phyloP scores from a whole-genome alignment of 805 yeast species.

The Yamadazyma scolyti region DNA sequence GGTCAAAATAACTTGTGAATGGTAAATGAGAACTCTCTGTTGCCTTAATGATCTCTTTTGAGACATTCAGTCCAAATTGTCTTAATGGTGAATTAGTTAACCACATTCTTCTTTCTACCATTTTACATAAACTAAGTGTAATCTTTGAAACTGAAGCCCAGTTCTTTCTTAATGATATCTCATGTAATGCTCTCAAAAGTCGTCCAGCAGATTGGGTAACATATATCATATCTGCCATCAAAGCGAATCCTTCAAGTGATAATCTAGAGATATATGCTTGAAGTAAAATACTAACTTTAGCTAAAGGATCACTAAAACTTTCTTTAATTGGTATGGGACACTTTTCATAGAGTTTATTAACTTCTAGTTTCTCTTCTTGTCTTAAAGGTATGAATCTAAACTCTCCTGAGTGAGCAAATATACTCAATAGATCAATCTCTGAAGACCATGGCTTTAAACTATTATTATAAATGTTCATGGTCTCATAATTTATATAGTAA shows the following conservation, averaged over 20 bases:
- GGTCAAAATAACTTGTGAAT: constrained; percentile 70
- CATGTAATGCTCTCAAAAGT: constrained; percentile 78
- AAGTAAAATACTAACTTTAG: constrained; percentile 74
- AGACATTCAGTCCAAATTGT: constrained; percentile 69
- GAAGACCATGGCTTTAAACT: constrained; percentile 62
- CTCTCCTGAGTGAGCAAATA: constrained; percentile 81
- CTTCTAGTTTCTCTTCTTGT: constrained; percentile 78
- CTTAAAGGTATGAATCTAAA: constrained; percentile 81
- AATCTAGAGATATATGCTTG: constrained; percentile 85
- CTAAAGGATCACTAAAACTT: constrained; percentile 59
- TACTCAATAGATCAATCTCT: constrained; percentile 69
- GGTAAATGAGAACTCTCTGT: constrained; percentile 82
- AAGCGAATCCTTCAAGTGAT: constrained; percentile 79
- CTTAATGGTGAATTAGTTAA: constrained; percentile 77
- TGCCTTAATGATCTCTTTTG: constrained; percentile 63
- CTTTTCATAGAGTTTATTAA: constrained; percentile 60
- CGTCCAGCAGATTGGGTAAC: constrained; percentile 93
- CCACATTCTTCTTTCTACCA: constrained; percentile 85
- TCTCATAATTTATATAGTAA: constrained; percentile 73
- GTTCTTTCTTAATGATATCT: constrained; percentile 62
- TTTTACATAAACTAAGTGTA: constrained; percentile 65
- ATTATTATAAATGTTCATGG: constrained; percentile 64
- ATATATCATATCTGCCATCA: constrained; percentile 90
- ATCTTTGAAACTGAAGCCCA: constrained; percentile 66
- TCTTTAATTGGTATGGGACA: constrained; percentile 89